phyloP scores from a whole-genome alignment of 2,329 filamentous ascomycete genomes.

The Myotisia sp. region DNA sequence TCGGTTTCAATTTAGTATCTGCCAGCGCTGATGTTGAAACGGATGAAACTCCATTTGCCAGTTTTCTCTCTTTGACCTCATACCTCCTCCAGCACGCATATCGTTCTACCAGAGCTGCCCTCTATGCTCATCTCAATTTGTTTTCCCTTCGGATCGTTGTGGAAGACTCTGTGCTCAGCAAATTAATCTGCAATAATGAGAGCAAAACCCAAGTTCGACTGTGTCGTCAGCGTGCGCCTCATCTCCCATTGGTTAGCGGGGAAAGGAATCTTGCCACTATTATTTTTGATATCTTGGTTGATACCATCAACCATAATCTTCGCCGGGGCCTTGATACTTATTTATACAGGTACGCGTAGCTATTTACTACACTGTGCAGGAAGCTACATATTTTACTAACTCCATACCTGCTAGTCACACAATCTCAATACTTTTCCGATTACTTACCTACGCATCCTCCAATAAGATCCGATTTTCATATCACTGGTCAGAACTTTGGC shows the following conservation, averaged over 20 bases:
- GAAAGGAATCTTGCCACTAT: constrained; percentile 61
- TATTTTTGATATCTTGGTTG: constrained; percentile 74
- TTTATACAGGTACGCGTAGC: constrained; percentile 51
- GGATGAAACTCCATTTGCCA: constrained; percentile 60
- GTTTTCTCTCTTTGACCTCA: constrained; percentile 75
- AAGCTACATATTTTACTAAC: constrained; percentile 3
- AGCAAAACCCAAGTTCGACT: constrained; percentile 60
- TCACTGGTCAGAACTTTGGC: constrained; percentile 94
- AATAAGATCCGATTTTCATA: constrained; percentile 69
- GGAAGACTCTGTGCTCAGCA: constrained; percentile 70
- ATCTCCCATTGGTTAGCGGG: constrained; percentile 57
- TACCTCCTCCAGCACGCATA: constrained; percentile 91
- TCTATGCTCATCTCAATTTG: constrained; percentile 74
- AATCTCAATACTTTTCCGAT: constrained; percentile 65
- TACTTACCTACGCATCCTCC: constrained; percentile 71
- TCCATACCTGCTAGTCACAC: constrained; percentile 39
- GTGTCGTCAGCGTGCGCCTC: constrained; percentile 78
- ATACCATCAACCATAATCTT: constrained; percentile 88
- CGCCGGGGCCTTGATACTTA: constrained; percentile 69
- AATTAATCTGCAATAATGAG: constrained; percentile 69
- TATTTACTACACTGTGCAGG: neutral
- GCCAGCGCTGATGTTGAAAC: constrained; percentile 45
- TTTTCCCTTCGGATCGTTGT: constrained; percentile 75
- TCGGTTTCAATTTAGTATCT: constrained; percentile 70
- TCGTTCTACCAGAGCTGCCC: constrained; percentile 58